A percentile compares a stretch with the other conserved stretches of the same genome.
phyloP scores from a whole-genome alignment of 2,329 filamentous ascomycete species.

The Tolypocladium ovalisporum region DNA sequence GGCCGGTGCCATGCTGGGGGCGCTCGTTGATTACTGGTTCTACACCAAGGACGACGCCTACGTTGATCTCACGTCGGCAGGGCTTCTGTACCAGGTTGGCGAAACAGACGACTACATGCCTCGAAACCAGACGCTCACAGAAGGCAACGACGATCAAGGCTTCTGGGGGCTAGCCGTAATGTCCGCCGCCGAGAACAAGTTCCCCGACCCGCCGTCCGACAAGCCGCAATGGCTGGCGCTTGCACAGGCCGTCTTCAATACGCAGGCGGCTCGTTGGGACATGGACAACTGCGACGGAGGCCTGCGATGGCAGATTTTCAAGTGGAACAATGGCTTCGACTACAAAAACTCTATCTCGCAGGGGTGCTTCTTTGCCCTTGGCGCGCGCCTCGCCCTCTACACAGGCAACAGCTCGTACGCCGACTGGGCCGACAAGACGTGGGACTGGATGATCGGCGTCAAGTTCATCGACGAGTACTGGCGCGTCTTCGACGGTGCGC shows the following conservation, averaged over 20 bases:
- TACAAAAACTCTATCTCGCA: constrained; percentile 63
- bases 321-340: constrained; percentile 70
- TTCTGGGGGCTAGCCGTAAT: constrained; percentile 65
- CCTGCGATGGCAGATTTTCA: constrained; percentile 75
- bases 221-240: constrained; percentile 60
- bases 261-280: constrained; percentile 66
- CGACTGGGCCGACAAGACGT: constrained; percentile 65
- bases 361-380: constrained; percentile 51
- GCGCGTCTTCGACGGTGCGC: constrained; percentile 52
- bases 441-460: constrained; percentile 53
- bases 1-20: constrained; percentile 59
- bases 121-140: constrained; percentile 54
- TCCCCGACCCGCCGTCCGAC: constrained; percentile 43
- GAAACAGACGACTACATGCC: constrained; percentile 69
- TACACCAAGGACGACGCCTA: constrained; percentile 66
- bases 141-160: constrained; percentile 67
- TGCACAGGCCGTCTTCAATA: constrained; percentile 73
- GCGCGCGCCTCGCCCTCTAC: constrained; percentile 61
- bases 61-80: constrained; percentile 56
- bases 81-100: constrained; percentile 64
- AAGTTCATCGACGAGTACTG: constrained; percentile 49
- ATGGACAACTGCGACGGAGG: constrained; percentile 58
- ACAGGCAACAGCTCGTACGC: constrained; percentile 69
- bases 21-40: constrained; percentile 75
- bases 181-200: constrained; percentile 59